Evolutionary conservation across 73 alveolate genomes (phyloP).

Genomic region (Diophrys sp.): DNA sequence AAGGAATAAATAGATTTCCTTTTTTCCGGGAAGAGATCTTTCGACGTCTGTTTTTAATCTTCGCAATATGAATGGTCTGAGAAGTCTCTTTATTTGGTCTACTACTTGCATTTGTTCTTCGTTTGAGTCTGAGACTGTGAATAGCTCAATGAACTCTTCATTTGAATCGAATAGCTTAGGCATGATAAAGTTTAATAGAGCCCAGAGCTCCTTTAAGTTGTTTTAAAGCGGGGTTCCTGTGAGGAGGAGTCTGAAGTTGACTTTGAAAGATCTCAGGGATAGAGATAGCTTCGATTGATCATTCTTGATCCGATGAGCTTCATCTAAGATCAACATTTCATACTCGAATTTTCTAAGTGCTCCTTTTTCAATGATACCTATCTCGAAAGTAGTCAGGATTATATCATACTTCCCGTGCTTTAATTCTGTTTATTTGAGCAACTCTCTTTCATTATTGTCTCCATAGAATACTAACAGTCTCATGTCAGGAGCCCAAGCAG

Average conservation of each 20-base stretch:
- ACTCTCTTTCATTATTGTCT: slow-evolving; percentile 81
- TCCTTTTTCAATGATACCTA: slow-evolving; percentile 79
- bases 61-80: slow-evolving; percentile 93
- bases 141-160: slow-evolving; percentile 78
- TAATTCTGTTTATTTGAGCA: slow-evolving; percentile 62
- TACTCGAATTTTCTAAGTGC: slow-evolving; percentile 75
- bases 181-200: slow-evolving; percentile 93
- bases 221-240: slow-evolving; percentile 98
- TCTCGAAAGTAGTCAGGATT: slow-evolving; percentile 86
- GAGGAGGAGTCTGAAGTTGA: slow-evolving; percentile 80
- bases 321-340: slow-evolving; percentile 93
- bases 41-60: slow-evolving; percentile 92
- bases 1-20: slow-evolving; percentile 92
- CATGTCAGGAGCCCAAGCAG: slow-evolving; percentile 87
- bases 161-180: slow-evolving; percentile 90
- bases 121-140: slow-evolving; percentile 66
- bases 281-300: slow-evolving; percentile 85
- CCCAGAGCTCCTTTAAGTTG: slow-evolving; percentile 95
- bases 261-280: slow-evolving; percentile 74
- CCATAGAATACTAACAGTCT: slow-evolving; percentile 80
- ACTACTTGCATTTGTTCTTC: slow-evolving; percentile 77
- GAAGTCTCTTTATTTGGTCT: slow-evolving; percentile 80
- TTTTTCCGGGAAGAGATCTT: slow-evolving; percentile 87
- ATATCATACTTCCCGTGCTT: slow-evolving; percentile 73
- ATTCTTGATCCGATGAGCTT: slow-evolving; percentile 97